These are phyloP conservation scores for Xylariaceae sp. DNA, from an alignment of 2,329 filamentous ascomycete genomes.

Conservation along the genomic window DNA sequence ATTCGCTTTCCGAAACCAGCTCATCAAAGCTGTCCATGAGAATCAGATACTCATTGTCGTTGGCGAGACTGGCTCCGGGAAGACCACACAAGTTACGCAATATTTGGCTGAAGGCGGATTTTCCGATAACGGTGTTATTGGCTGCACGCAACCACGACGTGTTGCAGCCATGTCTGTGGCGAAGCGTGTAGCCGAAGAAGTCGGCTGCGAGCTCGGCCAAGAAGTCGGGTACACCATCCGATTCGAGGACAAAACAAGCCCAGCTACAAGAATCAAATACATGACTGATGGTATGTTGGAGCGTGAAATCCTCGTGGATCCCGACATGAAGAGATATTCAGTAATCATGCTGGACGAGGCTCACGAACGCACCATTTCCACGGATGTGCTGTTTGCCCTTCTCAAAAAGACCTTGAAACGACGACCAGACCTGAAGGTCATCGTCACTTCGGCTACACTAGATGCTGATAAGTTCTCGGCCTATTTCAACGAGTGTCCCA, in stretches of 20 bases:
- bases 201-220: conserved; percentile 83
- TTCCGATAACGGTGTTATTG: conserved; percentile 81
- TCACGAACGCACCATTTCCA: conserved; percentile 94
- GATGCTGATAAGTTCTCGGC: conserved; percentile 96
- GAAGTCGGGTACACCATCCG: conserved; percentile 97
- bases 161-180: conserved; percentile 97
- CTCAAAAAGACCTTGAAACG: conserved; percentile 89
- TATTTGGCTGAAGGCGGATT: conserved; percentile 93
- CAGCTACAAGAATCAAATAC: conserved; percentile 93
- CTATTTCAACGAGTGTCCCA: conserved; percentile 94
- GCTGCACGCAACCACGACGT: conserved; percentile 94
- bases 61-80: conserved; percentile 94
- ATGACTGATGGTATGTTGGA: conserved; percentile 99
- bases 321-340: conserved; percentile 83
- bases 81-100: conserved; percentile 94
- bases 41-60: conserved; percentile 96
- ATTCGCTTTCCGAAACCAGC: conserved; percentile 78
- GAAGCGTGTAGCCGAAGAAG: conserved; percentile 93
- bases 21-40: conserved; percentile 79
- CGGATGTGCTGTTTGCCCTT: conserved; percentile 89
- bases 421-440: conserved; percentile 84
- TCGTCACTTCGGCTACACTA: conserved; percentile 93
- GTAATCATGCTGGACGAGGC: conserved; percentile 98
- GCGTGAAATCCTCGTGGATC: conserved; percentile 89
- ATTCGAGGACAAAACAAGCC: conserved; percentile 90